These are phyloP conservation scores for Saxophila tyrrhenica DNA, from an alignment of 495 filamentous ascomycete species.

Conservation along the genomic window DNA sequence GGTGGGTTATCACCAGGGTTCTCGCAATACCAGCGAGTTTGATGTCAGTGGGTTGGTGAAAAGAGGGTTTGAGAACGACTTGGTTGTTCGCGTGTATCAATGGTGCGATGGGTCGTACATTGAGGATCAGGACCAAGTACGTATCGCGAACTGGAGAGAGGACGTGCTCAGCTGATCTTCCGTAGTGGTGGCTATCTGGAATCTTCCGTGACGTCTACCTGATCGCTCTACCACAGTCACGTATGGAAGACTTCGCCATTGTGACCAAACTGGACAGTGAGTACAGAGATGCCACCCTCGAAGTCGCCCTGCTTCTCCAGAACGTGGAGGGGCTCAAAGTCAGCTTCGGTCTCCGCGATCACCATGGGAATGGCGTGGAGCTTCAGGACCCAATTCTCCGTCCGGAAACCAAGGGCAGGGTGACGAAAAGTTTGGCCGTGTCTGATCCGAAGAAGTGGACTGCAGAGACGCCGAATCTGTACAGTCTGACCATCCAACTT, in stretches of 20 bases:
- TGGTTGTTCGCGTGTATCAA: too few species aligned
- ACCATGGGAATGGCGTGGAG: neutral
- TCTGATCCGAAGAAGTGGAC: slow-evolving; percentile 49
- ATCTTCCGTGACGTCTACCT: slow-evolving; percentile 61
- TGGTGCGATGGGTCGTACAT: too few species aligned
- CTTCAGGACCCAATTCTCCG: neutral
- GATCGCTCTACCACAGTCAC: slow-evolving; percentile 40
- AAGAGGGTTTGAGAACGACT: too few species aligned
- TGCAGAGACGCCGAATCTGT: slow-evolving; percentile 52
- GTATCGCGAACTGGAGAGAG: too few species aligned
- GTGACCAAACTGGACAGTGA: slow-evolving; percentile 42
- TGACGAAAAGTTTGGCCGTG: slow-evolving; percentile 20
- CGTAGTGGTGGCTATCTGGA: slow-evolving; percentile 46
- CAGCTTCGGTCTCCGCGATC: slow-evolving; percentile 5
- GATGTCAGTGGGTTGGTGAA: too few species aligned
- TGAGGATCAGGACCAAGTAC: too few species aligned
- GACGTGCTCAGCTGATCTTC: too few species aligned
- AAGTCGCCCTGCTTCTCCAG: slow-evolving; percentile 30
- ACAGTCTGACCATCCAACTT: slow-evolving; percentile 30
- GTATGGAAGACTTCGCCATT: slow-evolving; percentile 49
- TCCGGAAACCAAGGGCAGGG: neutral
- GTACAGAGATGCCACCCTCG: slow-evolving; percentile 44
- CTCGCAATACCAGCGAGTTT: too few species aligned
- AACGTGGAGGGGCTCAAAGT: slow-evolving; percentile 2
- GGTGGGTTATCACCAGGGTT: too few species aligned